Evolutionary conservation across 192 early-diverging fungal species (phyloP).

Genomic region (Martensiomyces pterosporus): DNA sequence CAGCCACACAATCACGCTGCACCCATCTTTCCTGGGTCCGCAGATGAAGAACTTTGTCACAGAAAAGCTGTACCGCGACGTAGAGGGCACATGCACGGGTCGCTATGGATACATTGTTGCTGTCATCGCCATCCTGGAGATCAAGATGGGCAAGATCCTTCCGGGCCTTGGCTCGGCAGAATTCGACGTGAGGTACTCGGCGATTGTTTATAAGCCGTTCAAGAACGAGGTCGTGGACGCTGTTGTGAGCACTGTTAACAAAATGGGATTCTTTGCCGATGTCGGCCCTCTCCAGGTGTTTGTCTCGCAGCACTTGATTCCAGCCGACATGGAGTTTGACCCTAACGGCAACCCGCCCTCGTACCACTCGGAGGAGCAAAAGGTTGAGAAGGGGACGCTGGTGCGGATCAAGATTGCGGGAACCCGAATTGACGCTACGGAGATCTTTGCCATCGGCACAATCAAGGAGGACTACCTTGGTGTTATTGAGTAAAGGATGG

Average conservation of each 20-base stretch:
- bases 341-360: conserved; percentile 80
- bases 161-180: conserved; percentile 84
- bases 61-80: conserved; percentile 84
- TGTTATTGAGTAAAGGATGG: conserved; percentile 61
- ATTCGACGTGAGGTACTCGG: conserved; percentile 84
- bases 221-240: conserved; percentile 95
- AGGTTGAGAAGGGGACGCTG: conserved; percentile 81
- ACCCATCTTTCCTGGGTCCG: conserved; percentile 88
- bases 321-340: conserved; percentile 86
- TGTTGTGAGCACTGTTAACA: conserved; percentile 81
- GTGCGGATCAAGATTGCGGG: conserved; percentile 89
- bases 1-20: conserved; percentile 88
- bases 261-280: conserved; percentile 94
- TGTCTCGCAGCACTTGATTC: conserved; percentile 81
- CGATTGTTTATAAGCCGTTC: conserved; percentile 97
- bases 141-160: conserved; percentile 77
- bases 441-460: conserved; percentile 93
- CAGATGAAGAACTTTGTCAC: conserved; percentile 72
- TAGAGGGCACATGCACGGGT: conserved; percentile 92
- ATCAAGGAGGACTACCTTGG: conserved; percentile 98
- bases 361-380: conserved; percentile 71
- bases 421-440: conserved; percentile 82
- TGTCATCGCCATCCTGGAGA: conserved; percentile 75
- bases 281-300: conserved; percentile 92
- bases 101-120: conserved; percentile 90